phyloP scores from a whole-genome alignment of 306 rosid species.

The Prunus persica region DNA sequence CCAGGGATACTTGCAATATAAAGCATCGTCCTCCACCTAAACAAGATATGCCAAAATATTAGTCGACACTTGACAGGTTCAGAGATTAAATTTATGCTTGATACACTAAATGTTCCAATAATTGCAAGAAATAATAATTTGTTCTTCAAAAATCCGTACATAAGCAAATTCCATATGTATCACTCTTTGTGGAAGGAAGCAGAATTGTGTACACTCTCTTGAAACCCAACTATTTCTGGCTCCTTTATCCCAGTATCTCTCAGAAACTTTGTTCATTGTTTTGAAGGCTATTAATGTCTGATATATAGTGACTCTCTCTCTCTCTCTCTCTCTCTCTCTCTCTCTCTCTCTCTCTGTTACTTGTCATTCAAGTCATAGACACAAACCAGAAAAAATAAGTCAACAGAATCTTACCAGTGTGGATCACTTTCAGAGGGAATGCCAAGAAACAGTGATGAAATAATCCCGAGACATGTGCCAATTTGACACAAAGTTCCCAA shows the following conservation, averaged over 20 bases:
- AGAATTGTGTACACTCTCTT: background rate
- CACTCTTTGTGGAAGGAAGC: background rate
- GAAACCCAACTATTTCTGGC: background rate
- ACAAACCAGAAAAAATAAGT: conserved; percentile 16
- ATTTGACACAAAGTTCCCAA: conserved; percentile 80
- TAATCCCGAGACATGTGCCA: conserved; percentile 90
- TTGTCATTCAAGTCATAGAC: background rate
- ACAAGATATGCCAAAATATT: conserved; percentile 6
- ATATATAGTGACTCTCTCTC: background rate
- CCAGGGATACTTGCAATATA: conserved; percentile 84
- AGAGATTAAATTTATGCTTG: background rate
- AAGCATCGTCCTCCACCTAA: conserved; percentile 94
- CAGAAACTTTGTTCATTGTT: background rate
- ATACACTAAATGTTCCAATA: background rate
- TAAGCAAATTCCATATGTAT: background rate
- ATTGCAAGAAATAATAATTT: background rate
- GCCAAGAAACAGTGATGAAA: conserved; percentile 69
- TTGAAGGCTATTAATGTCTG: background rate
- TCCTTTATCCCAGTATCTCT: background rate
- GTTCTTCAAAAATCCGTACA: background rate
- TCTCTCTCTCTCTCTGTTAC: background rate
- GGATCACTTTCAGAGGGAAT: conserved; percentile 71
- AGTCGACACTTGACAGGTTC: background rate
- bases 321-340: too few relatives aligned
- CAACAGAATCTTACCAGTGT: conserved; percentile 60